Evolutionary conservation across 2,329 filamentous ascomycete genomes (phyloP).

Genomic region (Zymoseptoria crescenta): DNA sequence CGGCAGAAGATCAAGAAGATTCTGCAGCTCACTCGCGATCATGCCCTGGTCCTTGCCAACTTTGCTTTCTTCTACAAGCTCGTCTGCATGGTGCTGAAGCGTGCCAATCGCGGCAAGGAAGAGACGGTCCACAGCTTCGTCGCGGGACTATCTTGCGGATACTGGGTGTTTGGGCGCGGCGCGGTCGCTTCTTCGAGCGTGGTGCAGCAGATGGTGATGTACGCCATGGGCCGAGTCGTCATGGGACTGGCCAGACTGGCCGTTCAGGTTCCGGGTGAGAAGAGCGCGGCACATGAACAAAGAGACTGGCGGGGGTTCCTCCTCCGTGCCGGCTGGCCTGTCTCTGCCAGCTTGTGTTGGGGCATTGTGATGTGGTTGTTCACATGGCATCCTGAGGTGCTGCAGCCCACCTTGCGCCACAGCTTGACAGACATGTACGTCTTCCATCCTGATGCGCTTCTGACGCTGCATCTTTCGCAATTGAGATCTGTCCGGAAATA

Average conservation of each 20-base stretch:
- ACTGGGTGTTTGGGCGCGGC: not conserved
- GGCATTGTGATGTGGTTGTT: conserved; percentile 93
- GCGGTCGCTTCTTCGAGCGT: conserved; percentile 51
- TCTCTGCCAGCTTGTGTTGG: conserved; percentile 87
- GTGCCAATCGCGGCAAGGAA: not conserved
- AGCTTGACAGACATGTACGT: conserved; percentile 97
- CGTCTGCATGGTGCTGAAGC: not conserved
- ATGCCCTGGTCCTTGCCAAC: conserved; percentile 82
- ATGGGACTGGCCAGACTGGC: conserved; percentile 76
- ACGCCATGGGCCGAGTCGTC: conserved; percentile 87
- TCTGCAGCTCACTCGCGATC: conserved; percentile 74
- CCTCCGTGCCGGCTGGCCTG: conserved; percentile 64
- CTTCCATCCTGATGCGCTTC: conserved; percentile 6
- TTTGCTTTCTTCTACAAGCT: conserved; percentile 42
- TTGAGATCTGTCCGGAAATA: not conserved
- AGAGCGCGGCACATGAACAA: conserved; percentile 31
- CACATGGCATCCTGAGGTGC: conserved; percentile 78
- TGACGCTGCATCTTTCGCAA: conserved; percentile 1
- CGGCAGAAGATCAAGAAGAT: conserved; percentile 71
- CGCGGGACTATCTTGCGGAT: not conserved
- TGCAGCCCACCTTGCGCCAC: conserved; percentile 83
- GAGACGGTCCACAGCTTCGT: not conserved
- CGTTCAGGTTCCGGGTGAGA: conserved; percentile 51
- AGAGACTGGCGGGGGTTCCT: conserved; percentile 36
- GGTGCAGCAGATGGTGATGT: conserved; percentile 95